A percentile compares a stretch with the other conserved stretches of the same genome.
Evolutionary conservation across 768 basidiomycete species (phyloP).

Genomic region (Gautieria morchelliformis): DNA sequence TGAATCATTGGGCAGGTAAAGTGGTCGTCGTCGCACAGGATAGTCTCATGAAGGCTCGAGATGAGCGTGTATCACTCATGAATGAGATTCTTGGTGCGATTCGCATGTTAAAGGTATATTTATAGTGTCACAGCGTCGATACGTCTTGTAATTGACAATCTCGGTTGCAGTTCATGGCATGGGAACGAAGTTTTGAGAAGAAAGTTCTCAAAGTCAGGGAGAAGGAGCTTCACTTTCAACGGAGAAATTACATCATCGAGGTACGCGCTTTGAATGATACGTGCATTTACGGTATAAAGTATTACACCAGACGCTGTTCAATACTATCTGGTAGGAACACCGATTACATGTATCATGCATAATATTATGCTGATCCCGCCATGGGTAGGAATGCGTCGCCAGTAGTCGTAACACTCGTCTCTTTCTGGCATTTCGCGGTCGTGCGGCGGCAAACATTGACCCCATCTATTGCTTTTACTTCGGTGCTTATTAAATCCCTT

Average conservation of each 20-base stretch:
- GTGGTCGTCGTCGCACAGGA: slow-evolving; percentile 71
- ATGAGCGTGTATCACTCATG: slow-evolving; percentile 86
- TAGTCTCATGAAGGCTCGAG: slow-evolving; percentile 83
- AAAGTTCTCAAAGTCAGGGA: slow-evolving; percentile 63
- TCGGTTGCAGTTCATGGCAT: slow-evolving; percentile 71
- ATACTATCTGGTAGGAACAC: slow-evolving; percentile 38
- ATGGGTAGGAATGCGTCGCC: slow-evolving; percentile 32
- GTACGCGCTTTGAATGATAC: slow-evolving; percentile 21
- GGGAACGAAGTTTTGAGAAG: slow-evolving; percentile 85
- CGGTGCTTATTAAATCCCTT: slow-evolving; percentile 20
- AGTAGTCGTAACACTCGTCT: slow-evolving; percentile 39
- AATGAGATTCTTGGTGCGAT: slow-evolving; percentile 89
- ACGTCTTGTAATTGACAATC: not conserved
- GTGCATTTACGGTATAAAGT: not conserved
- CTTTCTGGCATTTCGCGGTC: slow-evolving; percentile 59
- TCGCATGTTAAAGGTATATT: slow-evolving; percentile 69
- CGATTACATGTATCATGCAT: not conserved
- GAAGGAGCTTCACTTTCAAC: slow-evolving; percentile 77
- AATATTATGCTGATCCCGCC: not conserved
- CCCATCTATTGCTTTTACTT: slow-evolving; percentile 76
- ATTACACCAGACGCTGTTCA: slow-evolving; percentile 31
- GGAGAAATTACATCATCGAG: slow-evolving; percentile 81
- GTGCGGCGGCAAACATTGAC: slow-evolving; percentile 59
- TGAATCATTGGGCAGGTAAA: slow-evolving; percentile 73
- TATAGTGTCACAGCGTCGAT: not conserved